A percentile compares a stretch with the other conserved stretches of the same genome.
phyloP scores from a whole-genome alignment of 306 rosid species.

The Aeschynomene evenia region DNA sequence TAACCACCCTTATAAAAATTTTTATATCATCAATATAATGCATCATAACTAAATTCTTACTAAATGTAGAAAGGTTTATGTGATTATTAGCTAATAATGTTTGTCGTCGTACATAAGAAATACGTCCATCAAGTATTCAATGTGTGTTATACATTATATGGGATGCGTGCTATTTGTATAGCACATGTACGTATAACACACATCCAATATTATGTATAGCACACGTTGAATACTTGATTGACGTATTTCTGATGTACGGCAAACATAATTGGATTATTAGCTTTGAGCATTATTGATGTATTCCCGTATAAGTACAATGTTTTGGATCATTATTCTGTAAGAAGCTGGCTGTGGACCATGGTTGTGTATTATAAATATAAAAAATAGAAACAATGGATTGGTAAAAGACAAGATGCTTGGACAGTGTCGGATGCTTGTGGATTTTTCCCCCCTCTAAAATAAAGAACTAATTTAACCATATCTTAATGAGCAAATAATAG shows the following conservation, averaged over 20 bases:
- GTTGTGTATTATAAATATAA: not conserved
- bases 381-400: not conserved
- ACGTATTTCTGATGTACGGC: no score
- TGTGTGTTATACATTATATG: no score
- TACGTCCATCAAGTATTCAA: no score
- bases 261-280: no score
- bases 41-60: no score
- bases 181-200: no score
- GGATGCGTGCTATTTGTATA: no score
- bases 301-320: not conserved
- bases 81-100: constrained; percentile 28
- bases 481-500: not conserved
- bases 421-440: not conserved
- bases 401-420: not conserved
- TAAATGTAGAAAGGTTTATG: not conserved
- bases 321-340: not conserved
- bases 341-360: not conserved
- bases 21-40: no score
- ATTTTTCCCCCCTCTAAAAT: not conserved
- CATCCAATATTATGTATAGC: no score
- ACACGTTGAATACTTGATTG: no score
- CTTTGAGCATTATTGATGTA: constrained; percentile 16
- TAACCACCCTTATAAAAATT: no score
- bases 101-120: no score
- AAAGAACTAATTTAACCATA: not conserved